Evolutionary conservation across 371 early-diverging fungal species (phyloP).

Genomic region (Haplosporangium sp.): DNA sequence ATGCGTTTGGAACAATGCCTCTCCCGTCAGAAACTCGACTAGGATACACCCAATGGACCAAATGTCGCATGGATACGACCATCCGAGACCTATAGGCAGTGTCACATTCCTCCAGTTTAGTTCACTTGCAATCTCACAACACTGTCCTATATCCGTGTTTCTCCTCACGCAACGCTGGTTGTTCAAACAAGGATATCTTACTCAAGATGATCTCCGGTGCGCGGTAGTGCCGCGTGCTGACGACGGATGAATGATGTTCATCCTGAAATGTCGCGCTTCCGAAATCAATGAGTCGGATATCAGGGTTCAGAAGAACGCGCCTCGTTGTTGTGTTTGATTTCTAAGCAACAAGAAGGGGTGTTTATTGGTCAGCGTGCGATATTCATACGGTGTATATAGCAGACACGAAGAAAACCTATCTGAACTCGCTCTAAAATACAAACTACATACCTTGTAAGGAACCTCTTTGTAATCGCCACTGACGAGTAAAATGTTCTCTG

Average conservation of each 20-base stretch:
- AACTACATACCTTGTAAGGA: constrained; percentile 36
- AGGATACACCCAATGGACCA: constrained; percentile 98
- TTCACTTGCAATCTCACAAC: too few species aligned
- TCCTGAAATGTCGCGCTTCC: constrained; percentile 95
- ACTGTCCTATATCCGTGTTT: not conserved
- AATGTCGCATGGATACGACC: constrained; percentile 97
- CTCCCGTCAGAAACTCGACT: constrained; percentile 93
- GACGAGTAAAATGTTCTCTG: constrained; percentile 84
- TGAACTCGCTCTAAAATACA: not conserved
- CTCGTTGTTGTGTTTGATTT: constrained; percentile 53
- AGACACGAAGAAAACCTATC: not conserved
- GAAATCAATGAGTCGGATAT: constrained; percentile 95
- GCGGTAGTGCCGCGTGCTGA: constrained; percentile 94
- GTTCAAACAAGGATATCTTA: too few species aligned
- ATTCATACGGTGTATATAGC: too few species aligned
- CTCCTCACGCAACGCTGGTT: constrained; percentile 45
- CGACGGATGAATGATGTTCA: constrained; percentile 91
- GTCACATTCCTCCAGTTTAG: too few species aligned
- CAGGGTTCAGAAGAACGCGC: constrained; percentile 74
- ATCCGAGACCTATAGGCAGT: constrained; percentile 70
- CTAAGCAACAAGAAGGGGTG: constrained; percentile 9
- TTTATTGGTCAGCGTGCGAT: not conserved
- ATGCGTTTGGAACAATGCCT: constrained; percentile 94
- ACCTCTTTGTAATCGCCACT: constrained; percentile 51
- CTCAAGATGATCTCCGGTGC: constrained; percentile 95